Evolutionary conservation across 768 basidiomycete genomes (phyloP), one percentile per base, ranked within the genome.

Genomic region (Phylloporus sp.): DNA sequence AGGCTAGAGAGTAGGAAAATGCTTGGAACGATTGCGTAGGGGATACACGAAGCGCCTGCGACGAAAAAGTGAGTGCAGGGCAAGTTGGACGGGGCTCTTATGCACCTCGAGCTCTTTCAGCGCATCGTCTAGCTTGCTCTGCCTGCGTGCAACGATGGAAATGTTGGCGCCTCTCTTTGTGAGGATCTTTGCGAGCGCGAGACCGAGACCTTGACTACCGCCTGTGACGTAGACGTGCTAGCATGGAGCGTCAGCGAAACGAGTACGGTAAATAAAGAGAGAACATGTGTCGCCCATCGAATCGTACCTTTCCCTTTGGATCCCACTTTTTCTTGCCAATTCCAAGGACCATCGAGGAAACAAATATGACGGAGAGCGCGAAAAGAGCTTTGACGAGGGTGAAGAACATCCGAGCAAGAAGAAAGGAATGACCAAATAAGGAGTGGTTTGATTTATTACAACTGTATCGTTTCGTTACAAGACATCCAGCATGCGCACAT

Each of bases 141-240:
- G 73, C 42, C 84, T 81, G 11, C 90, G 75, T 7, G 90, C 91
- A 9, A 94, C 84, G 49, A 94, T 90, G 7, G 87, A 89, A 4
- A 94, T 83, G 52, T 90, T 75, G 0, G 91, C 90, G 0, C 93
- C 92, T 48, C 71, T 72, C 49, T 71, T 68, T 13, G 78, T 77
- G 2, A 95, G 73, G 14, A 84, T 68, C 23, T 76, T 71, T 1
- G 90, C 86, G 8, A 94, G 69, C 0, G 81, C 76, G 3, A 90
- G 74, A 1, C 92, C 92, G 0, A 93, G 78, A 1, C 92, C 92
- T 13, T 81, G 73, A 33, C 82, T 86, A 4, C 88, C 91, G 3
- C 92, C 92, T 0, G 90, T 90, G 15, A 95, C 71, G 61, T 90
- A 90, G 65, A 82, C 80, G 55, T 92, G 88, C 92, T 94, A 49